Evolutionary conservation across 495 filamentous ascomycete species (phyloP), one percentile per base, ranked within the genome.

Genomic region (Daldinia grandis): DNA sequence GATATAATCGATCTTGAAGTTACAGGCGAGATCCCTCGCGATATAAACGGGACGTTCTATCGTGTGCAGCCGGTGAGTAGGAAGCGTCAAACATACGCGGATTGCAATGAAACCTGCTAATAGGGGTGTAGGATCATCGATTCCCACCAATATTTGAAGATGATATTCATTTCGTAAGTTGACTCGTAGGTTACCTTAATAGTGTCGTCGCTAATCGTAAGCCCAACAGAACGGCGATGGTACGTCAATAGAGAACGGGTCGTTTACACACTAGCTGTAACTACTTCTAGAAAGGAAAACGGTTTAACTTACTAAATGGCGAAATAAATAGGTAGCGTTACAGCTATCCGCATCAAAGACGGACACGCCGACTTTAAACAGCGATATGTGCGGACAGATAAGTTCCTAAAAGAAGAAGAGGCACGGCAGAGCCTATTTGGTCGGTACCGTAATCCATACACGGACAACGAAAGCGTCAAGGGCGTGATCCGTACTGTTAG

Each of bases 111-210:
- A 3, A 7, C 6, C 38, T 67, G 44, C 62, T 63, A 28, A 68
- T 42, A 9, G 5, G 10, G 7, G 12, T 14, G 0, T 40, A 76
- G 56, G 81, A 83, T 66, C 75, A 81, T 62, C 79, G 80, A 10
- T 86, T 83, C 71, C 84, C 84, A n/a, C 85, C 85, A 1, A 68
- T 85, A 3, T 86, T 81, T 63, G 83, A 85, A 62, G 82, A 86
- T 68, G 85, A 85, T 62, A 82, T 83, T 64, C 81, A 84, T 58
- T 84, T 85, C 71, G 74, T 76, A 44, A 71, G 74, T 50, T 27
- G 1, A 19, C 14, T 30, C 27, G 3, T 51, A 7, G 8, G 9
- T 14, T 51, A n/a, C n/a, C 17, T 21, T 47, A 4, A 47, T 47
- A 47, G 2, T 17, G 2, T 15, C 6, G 42, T 17, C 10, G 15